Evolutionary conservation across 345 rosid genomes (phyloP).

Genomic region (Eutrema heterophyllum): DNA sequence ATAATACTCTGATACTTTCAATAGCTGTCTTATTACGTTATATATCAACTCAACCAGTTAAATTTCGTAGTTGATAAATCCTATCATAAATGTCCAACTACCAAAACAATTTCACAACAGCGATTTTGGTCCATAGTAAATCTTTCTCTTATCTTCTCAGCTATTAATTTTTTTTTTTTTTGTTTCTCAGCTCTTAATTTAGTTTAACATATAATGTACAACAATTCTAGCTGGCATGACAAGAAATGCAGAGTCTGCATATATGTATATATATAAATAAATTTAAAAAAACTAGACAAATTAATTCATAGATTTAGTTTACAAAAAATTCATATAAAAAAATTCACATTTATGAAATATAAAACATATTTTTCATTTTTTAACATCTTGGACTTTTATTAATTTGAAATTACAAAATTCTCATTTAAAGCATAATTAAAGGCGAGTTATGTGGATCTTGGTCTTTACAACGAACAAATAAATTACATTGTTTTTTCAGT

Average conservation of each 20-base stretch:
- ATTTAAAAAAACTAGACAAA: too few relatives aligned
- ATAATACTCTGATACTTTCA: too few relatives aligned
- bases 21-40: too few relatives aligned
- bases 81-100: conserved; percentile 12
- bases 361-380: too few relatives aligned
- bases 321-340: too few relatives aligned
- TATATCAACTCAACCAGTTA: too few relatives aligned
- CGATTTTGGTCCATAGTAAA: neutral
- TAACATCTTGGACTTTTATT: neutral
- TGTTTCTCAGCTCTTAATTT: neutral
- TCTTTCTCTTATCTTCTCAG: neutral
- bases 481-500: neutral
- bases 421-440: neutral
- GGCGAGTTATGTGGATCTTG: neutral
- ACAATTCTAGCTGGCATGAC: conserved; percentile 3
- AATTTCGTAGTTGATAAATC: neutral
- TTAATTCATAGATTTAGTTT: neutral
- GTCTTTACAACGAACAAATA: neutral
- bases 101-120: neutral
- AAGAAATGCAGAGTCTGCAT: neutral
- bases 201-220: neutral
- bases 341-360: neutral
- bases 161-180: too few relatives aligned
- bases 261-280: too few relatives aligned
- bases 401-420: neutral